A percentile compares a stretch with the other conserved stretches of the same genome.
Conservation (phyloP, 768 basidiomycete species). For the Tricholoma sp. region DNA sequence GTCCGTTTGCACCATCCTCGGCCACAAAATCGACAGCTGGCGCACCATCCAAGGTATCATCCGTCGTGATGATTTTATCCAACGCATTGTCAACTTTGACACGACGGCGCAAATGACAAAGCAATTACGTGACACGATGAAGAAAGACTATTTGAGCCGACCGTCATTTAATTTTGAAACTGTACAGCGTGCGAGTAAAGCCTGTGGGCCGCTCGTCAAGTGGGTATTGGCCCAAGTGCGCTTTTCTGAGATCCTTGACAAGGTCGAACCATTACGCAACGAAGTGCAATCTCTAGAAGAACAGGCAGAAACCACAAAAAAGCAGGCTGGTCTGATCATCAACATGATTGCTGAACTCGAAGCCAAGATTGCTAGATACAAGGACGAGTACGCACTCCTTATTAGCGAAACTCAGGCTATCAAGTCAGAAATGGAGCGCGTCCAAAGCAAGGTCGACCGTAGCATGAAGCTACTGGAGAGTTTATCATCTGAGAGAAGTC, state of each 20-base stretch:
- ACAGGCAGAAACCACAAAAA: conserved; percentile 93
- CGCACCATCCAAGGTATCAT: conserved; percentile 93
- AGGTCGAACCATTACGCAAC: conserved; percentile 91
- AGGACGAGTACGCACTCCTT: conserved; percentile 94
- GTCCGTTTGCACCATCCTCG: conserved; percentile 93
- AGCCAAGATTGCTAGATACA: conserved; percentile 87
- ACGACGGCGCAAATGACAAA: conserved; percentile 89
- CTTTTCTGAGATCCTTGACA: conserved; percentile 96
- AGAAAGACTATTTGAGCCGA: conserved; percentile 85
- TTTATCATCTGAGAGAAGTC: conserved; percentile 87
- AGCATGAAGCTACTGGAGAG: conserved; percentile 94
- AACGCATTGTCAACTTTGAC: conserved; percentile 93
- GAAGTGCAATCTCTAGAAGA: conserved; percentile 91
- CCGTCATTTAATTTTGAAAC: conserved; percentile 93
- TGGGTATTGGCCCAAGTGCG: conserved; percentile 97
- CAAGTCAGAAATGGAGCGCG: conserved; percentile 96
- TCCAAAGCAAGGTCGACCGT: conserved; percentile 94
- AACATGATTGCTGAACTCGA: conserved; percentile 92
- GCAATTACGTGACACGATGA: conserved; percentile 83
- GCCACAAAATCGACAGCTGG: conserved; percentile 97
- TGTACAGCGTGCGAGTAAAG: conserved; percentile 92
- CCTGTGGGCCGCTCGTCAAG: conserved; percentile 96
- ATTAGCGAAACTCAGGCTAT: conserved; percentile 97
- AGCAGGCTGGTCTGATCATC: conserved; percentile 86
- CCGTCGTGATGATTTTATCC: conserved; percentile 94